Evolutionary conservation across 2,329 filamentous ascomycete genomes (phyloP).

Genomic region (Sclerotinia sclerotiorum): DNA sequence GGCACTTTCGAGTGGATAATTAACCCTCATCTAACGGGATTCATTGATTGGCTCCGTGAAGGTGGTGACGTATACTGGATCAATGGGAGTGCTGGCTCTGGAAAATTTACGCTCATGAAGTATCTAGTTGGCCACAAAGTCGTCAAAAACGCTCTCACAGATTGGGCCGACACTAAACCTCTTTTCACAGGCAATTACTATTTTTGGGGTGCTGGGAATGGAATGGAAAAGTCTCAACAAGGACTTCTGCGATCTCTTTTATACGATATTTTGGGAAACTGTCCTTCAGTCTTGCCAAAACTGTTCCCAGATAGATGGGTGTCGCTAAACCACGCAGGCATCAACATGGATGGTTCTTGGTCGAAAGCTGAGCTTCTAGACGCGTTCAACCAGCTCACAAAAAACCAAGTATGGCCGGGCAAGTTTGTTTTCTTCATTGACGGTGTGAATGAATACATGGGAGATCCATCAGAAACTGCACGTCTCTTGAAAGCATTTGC

Average conservation of each 20-base stretch:
- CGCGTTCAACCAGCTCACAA: not conserved
- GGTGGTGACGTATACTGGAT: slow-evolving; percentile 28
- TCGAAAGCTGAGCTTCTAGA: not conserved
- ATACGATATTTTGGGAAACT: slow-evolving; percentile 9
- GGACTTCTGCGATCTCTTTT: slow-evolving; percentile 27
- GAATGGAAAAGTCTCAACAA: slow-evolving; percentile 24
- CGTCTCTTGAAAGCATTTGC: not conserved
- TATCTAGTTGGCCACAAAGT: slow-evolving; percentile 18
- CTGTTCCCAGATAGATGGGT: slow-evolving; percentile 10
- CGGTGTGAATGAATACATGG: slow-evolving; percentile 9
- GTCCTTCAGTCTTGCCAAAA: slow-evolving; percentile 7
- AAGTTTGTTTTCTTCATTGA: not conserved
- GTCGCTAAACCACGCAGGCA: not conserved
- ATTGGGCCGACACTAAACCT: slow-evolving; percentile 30
- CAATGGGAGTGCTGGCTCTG: slow-evolving; percentile 28
- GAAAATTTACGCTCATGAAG: slow-evolving; percentile 32
- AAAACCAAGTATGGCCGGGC: not conserved
- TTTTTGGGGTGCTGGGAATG: slow-evolving; percentile 47
- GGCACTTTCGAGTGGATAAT: slow-evolving; percentile 1
- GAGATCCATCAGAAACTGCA: not conserved
- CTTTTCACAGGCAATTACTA: slow-evolving; percentile 43
- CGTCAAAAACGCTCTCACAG: slow-evolving; percentile 35
- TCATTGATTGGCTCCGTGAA: slow-evolving; percentile 24
- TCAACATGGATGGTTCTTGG: slow-evolving; percentile 1
- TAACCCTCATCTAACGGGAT: not conserved